Base-by-base conservation (phyloP, 1,284 basidiomycete species). In the Puccinia sorghi region DNA sequence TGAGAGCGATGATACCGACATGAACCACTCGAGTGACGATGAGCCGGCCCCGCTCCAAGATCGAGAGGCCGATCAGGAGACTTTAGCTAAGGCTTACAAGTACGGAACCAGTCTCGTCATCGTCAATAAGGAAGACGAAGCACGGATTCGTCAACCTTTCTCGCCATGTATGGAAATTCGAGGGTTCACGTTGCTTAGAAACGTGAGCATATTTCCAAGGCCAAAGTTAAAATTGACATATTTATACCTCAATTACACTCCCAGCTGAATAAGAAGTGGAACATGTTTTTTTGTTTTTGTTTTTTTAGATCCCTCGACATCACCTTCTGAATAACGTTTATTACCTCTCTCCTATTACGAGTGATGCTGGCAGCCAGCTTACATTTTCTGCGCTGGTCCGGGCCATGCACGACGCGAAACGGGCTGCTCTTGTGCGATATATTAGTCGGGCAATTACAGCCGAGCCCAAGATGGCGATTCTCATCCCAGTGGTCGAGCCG, bases 301-400 rank as follows among this genome's bases (percentile, higher is more conserved):
- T 15, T 32, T 22, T 54, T 37, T 61, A 77, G 74, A n/a, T 77
- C 15, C 74, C 74, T 52, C 61, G 64, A 37, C 48, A 77, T 63
- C 63, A 77, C 48, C 50, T 77, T n/a, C 25, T 77, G 17, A 77
- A 77, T 25, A 64, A 77, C 32, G 74, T 77, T 37, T 63, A 77
- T 77, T 77, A 77, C 41, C 20, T 77, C 17, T 56, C 17, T 25
- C 41, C 74, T 46, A 20, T 37, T 9, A 7, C 25, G 27, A 27
- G 15, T 12, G 52, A 77, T 69, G 15, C 13, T n/a, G 27, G 61
- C 39, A 57, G 63, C 41, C 63, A 77, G 52, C 54, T 77, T 27
- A 50, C 50, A 11, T 69, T 69, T 37, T 66, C 61, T 27, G 74
- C 63, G 8, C 15, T 77, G 17, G 63, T 54, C 25, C 46, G 61